Evolutionary conservation across 306 rosid genomes (phyloP).

Genomic region (Fragaria ananassa): DNA sequence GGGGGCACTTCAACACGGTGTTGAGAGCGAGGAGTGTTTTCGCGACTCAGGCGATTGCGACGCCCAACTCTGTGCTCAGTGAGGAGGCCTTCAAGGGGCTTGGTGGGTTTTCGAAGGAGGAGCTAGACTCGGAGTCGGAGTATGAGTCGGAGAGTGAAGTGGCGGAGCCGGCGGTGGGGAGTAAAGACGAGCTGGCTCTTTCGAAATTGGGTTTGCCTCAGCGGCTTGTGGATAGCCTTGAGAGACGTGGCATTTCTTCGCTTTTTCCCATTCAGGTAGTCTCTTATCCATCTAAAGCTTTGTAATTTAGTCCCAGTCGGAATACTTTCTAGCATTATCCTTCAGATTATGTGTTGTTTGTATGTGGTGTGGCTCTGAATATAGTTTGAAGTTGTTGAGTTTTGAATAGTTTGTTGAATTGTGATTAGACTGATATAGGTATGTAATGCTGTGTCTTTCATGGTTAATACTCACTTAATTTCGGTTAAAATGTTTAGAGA

Average conservation of each 20-base stretch:
- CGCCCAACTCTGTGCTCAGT: slow-evolving; percentile 88
- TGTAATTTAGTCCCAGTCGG: not conserved
- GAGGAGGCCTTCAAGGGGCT: slow-evolving; percentile 83
- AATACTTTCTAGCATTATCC: not conserved
- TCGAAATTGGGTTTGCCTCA: slow-evolving; percentile 68
- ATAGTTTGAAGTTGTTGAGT: not conserved
- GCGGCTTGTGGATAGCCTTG: slow-evolving; percentile 58
- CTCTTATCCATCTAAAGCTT: not conserved
- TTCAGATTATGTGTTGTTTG: not conserved
- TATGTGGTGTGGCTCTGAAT: not conserved
- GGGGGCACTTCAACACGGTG: not conserved
- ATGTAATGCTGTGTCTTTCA: not conserved
- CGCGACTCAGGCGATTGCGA: slow-evolving; percentile 67
- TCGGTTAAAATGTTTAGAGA: slow-evolving; percentile 47
- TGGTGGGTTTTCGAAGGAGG: slow-evolving; percentile 44
- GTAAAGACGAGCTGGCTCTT: slow-evolving; percentile 67
- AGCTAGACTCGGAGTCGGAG: slow-evolving; percentile 30
- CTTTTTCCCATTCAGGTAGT: slow-evolving; percentile 95
- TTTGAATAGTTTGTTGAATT: not conserved
- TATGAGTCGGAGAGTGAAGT: slow-evolving; percentile 33
- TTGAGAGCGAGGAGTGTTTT: slow-evolving; percentile 21
- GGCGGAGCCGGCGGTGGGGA: slow-evolving; percentile 9
- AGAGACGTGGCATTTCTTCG: slow-evolving; percentile 64
- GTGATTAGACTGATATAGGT: not conserved
- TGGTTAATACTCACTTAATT: not conserved